phyloP scores from a whole-genome alignment of 1,284 basidiomycete genomes.

The Chalciporus sp. region DNA sequence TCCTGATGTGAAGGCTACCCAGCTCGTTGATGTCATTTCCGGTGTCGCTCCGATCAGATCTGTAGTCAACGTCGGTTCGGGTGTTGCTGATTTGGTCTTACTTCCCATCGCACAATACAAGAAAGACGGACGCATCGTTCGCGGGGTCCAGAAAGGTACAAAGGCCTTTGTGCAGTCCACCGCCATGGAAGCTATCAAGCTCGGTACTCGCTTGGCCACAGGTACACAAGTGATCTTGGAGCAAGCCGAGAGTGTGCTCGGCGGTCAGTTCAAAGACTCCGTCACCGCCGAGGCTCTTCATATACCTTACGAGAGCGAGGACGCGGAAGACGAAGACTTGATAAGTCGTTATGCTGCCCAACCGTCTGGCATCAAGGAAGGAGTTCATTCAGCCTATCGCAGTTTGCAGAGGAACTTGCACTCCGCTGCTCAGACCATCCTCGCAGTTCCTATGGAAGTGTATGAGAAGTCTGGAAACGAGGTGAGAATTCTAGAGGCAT shows the following conservation, averaged over 20 bases:
- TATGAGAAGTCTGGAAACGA: constrained; percentile 91
- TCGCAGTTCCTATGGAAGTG: constrained; percentile 99
- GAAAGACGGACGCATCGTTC: constrained; percentile 92
- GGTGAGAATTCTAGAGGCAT: constrained; percentile 47
- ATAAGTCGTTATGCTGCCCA: constrained; percentile 92
- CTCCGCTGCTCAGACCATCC: constrained; percentile 95
- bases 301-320: constrained; percentile 41
- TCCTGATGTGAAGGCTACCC: constrained; percentile 98
- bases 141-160: constrained; percentile 93
- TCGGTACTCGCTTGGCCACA: constrained; percentile 93
- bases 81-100: constrained; percentile 93
- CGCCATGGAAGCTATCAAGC: constrained; percentile 91
- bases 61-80: constrained; percentile 94
- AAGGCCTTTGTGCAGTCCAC: constrained; percentile 92
- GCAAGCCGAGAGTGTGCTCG: constrained; percentile 91
- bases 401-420: constrained; percentile 85
- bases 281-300: constrained; percentile 71
- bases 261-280: constrained; percentile 69
- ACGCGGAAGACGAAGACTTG: constrained; percentile 48
- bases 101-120: constrained; percentile 97
- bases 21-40: constrained; percentile 96
- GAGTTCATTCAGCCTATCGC: constrained; percentile 88
- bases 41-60: constrained; percentile 95
- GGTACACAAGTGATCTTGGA: constrained; percentile 98
- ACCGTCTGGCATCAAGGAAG: constrained; percentile 82